Percentiles rank a stretch among this genome's conserved stretches.
Evolutionary conservation across 148 eudicot species (phyloP).

Genomic region (Hydrangea macrophylla): DNA sequence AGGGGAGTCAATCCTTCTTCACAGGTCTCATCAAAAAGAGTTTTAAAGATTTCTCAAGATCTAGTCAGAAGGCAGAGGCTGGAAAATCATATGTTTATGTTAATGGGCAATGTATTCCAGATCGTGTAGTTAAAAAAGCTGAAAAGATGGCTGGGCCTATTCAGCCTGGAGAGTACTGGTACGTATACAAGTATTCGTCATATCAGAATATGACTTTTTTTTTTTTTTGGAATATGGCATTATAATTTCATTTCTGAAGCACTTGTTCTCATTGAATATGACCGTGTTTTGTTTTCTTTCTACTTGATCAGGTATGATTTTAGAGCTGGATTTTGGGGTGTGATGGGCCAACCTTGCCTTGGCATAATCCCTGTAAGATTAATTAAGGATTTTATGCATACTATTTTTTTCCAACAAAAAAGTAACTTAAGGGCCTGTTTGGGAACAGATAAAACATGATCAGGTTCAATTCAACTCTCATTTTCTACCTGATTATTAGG

Average conservation of each 20-base stretch:
- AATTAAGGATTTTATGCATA: not conserved
- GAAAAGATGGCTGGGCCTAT: slow-evolving; percentile 83
- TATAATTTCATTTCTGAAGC: no score
- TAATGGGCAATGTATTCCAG: slow-evolving; percentile 61
- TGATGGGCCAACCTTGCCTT: slow-evolving; percentile 77
- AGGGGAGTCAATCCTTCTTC: slow-evolving; percentile 35
- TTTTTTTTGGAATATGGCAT: no score
- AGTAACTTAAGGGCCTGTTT: no score
- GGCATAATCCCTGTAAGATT: slow-evolving; percentile 84
- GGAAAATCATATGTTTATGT: slow-evolving; percentile 47
- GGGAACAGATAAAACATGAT: no score
- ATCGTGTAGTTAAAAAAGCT: slow-evolving; percentile 51
- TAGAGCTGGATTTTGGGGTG: slow-evolving; percentile 97
- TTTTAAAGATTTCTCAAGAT: slow-evolving; percentile 29
- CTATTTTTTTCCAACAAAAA: not conserved
- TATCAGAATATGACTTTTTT: no score
- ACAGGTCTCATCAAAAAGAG: slow-evolving; percentile 33
- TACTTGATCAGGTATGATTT: slow-evolving; percentile 67
- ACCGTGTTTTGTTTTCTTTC: not conserved
- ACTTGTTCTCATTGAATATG: no score
- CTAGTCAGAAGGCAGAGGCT: slow-evolving; percentile 25
- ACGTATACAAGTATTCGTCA: slow-evolving; percentile 13
- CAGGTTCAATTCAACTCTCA: no score
- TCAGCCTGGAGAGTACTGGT: slow-evolving; percentile 89
- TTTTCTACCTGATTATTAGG: no score